phyloP scores from a whole-genome alignment of 495 filamentous ascomycete genomes.

The Penicillium goetzii region DNA sequence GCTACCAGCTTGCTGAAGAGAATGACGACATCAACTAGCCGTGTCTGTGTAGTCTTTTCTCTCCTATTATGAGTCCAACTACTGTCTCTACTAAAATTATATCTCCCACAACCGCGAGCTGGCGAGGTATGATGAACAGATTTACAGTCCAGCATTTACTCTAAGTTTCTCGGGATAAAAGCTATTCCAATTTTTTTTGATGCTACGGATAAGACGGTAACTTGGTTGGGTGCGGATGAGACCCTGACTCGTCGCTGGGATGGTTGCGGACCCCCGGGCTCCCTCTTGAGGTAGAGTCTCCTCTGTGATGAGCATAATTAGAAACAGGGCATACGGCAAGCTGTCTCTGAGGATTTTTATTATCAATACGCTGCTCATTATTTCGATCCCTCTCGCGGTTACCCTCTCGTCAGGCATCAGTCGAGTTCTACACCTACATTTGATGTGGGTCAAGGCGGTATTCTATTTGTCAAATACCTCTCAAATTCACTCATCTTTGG shows the following conservation, averaged over 20 bases:
- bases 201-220: background rate
- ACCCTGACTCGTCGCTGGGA: constrained; percentile 1
- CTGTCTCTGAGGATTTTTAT: background rate
- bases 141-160: background rate
- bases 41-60: too few relatives aligned
- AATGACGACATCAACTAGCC: too few relatives aligned
- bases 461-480: too few relatives aligned
- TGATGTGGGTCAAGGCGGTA: too few relatives aligned
- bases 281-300: background rate
- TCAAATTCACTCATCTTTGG: too few relatives aligned
- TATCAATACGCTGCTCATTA: background rate
- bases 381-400: background rate
- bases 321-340: background rate
- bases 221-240: background rate
- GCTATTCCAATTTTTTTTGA: background rate
- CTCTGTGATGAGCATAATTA: background rate
- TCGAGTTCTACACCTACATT: too few relatives aligned
- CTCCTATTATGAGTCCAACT: too few relatives aligned
- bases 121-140: background rate
- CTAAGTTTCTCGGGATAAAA: background rate
- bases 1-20: too few relatives aligned
- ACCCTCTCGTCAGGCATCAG: too few relatives aligned
- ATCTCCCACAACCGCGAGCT: background rate
- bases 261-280: constrained; percentile 7
- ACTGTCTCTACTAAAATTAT: background rate